These are phyloP conservation scores for Fusarium chlamydosporum DNA, from an alignment of 2,329 filamentous ascomycete genomes.

Conservation along the genomic window DNA sequence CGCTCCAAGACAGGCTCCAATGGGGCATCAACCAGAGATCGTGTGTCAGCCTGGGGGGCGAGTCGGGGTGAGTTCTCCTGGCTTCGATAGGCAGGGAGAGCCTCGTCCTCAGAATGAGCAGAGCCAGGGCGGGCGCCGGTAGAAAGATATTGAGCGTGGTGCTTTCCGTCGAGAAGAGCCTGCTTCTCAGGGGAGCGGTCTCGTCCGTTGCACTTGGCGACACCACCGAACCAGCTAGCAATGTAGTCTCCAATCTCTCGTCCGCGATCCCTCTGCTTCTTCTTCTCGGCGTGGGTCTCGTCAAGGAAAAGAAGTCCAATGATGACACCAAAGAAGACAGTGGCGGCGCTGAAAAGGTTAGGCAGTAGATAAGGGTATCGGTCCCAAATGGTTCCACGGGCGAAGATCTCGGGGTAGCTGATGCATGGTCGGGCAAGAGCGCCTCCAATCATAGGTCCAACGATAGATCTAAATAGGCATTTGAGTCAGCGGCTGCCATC, in stretches of 20 bases:
- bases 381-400: constrained; percentile 82
- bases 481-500: constrained; percentile 45
- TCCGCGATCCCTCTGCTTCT: constrained; percentile 80
- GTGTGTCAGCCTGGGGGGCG: constrained; percentile 50
- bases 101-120: constrained; percentile 61
- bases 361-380: constrained; percentile 90
- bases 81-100: constrained; percentile 77
- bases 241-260: constrained; percentile 83
- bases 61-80: constrained; percentile 68
- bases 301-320: constrained; percentile 90
- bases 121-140: constrained; percentile 24
- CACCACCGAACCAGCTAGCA: constrained; percentile 59
- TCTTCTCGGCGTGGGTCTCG: constrained; percentile 91
- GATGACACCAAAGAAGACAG: constrained; percentile 81
- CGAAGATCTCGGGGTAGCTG: constrained; percentile 82
- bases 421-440: constrained; percentile 88
- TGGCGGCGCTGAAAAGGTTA: constrained; percentile 88
- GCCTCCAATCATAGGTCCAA: constrained; percentile 92
- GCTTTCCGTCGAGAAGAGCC: constrained; percentile 73
- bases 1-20: constrained; percentile 37
- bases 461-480: constrained; percentile 76
- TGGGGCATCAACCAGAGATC: constrained; percentile 27
- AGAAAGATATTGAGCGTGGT: constrained; percentile 72
- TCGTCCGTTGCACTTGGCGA: constrained; percentile 54
- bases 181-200: constrained; percentile 68